Base-by-base conservation (phyloP, 306 rosid species). In the Rosa rugosa region DNA sequence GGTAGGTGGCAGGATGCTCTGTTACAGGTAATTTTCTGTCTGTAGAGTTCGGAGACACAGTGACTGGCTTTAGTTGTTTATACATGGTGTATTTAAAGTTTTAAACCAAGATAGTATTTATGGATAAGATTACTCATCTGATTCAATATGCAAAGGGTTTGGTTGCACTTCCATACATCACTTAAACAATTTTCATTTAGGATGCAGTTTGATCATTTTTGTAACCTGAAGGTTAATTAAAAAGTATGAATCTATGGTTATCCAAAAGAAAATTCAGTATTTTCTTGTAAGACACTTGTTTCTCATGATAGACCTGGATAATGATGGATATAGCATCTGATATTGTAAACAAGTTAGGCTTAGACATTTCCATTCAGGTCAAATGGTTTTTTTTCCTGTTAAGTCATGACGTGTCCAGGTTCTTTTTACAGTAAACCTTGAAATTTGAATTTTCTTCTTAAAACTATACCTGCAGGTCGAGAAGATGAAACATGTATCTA, bases 1-100 rank as follows among this genome's bases (percentile, higher is more conserved):
- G 97, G 97, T 76, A 92, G 95, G 79, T 94, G 99, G 97, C 90
- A 85, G 81, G 91, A 94, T 81, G 99, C 97, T 78, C 78, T 91
- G 80, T 53, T 70, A 70, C 95, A 91, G 95, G 99, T 92, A 80
- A 76, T 75, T 71, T 70, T 77, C 65, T 71, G 53, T 82, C 38
- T 34, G 27, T 68, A 18, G 25, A 51, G 18, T 49, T 68, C 56
- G 40, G 63, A 22, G 69, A 56, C 68, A 13, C 40, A 17, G 56
- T 45, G 51, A 38, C 53, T 18, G 72, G 34, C 8, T 72, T 66
- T 22, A 72, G 17, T 66, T 38, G 34, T 50, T n/a, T 20, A 44
- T 16, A 1, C 1, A 38, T 74, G 51, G 44, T 47, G 53, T 25
- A 44, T 40, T 57, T 47, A 22, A 57, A n/a, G 31, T 57, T 57